Percentiles rank a stretch among this genome's conserved stretches.
phyloP scores from a whole-genome alignment of 305 asterid species.

The Solanum aculeatissimum region DNA sequence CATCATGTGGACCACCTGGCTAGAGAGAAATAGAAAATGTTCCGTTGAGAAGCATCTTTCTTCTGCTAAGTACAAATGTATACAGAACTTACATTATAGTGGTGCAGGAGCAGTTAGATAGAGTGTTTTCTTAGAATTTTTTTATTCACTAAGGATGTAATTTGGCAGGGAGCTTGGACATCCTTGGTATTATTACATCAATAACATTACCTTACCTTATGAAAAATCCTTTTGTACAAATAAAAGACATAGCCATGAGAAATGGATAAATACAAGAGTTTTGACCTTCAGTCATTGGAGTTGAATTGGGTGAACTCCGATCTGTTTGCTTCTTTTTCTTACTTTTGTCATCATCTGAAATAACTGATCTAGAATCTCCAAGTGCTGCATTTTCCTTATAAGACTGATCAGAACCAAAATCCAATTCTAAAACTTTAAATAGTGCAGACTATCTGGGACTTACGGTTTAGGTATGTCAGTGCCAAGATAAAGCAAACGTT shows the following conservation, averaged over 20 bases:
- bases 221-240: not conserved
- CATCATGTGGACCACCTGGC: not conserved
- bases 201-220: not conserved
- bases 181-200: not conserved
- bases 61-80: not conserved
- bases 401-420: slow-evolving; percentile 11
- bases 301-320: slow-evolving; percentile 19
- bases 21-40: not conserved
- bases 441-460: slow-evolving; percentile 10
- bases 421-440: not conserved
- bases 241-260: not conserved
- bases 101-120: not conserved
- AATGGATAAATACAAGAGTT: not conserved
- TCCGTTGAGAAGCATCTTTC: not conserved
- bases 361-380: slow-evolving; percentile 56
- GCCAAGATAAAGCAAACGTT: slow-evolving; percentile 57
- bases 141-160: not conserved
- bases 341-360: slow-evolving; percentile 19
- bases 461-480: slow-evolving; percentile 62
- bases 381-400: slow-evolving; percentile 35
- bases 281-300: slow-evolving; percentile 31
- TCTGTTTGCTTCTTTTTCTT: slow-evolving; percentile 17
- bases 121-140: not conserved
- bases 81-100: not conserved
- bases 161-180: not conserved